Conservation (phyloP, 2,329 filamentous ascomycete species). For the Xylaria sp. region DNA sequence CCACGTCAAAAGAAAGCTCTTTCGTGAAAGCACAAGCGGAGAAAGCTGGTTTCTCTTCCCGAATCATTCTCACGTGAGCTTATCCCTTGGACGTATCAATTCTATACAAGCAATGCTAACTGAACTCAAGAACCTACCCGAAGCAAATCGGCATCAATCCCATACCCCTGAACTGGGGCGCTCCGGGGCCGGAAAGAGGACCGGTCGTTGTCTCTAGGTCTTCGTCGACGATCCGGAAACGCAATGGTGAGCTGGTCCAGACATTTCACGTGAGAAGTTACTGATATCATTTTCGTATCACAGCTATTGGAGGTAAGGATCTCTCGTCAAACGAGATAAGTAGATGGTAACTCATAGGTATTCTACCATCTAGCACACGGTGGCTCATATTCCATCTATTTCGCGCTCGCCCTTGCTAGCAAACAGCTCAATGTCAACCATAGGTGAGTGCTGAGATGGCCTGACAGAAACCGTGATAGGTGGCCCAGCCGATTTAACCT, state of each 20-base stretch:
- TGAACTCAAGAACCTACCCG: slow-evolving; percentile 75
- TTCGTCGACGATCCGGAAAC: slow-evolving; percentile 77
- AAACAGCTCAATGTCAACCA: slow-evolving; percentile 88
- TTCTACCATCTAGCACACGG: slow-evolving; percentile 60
- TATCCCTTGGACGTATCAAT: background rate
- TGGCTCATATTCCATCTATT: slow-evolving; percentile 95
- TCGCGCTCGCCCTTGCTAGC: slow-evolving; percentile 90
- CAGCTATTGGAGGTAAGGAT: slow-evolving; percentile 67
- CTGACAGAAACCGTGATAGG: background rate
- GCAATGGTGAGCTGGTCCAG: slow-evolving; percentile 71
- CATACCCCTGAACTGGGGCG: slow-evolving; percentile 88
- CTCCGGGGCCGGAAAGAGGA: slow-evolving; percentile 78
- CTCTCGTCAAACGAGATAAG: slow-evolving; percentile 7
- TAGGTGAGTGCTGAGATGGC: slow-evolving; percentile 55
- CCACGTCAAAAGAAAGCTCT: slow-evolving; percentile 40
- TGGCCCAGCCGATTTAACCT: slow-evolving; percentile 24
- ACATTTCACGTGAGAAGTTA: slow-evolving; percentile 17
- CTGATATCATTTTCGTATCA: slow-evolving; percentile 34
- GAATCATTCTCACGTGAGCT: slow-evolving; percentile 64
- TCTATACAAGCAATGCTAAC: slow-evolving; percentile 29
- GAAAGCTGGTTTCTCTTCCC: slow-evolving; percentile 61
- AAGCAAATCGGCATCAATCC: slow-evolving; percentile 94
- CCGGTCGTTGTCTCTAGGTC: slow-evolving; percentile 88
- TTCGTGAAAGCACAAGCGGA: slow-evolving; percentile 46
- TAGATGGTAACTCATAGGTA: slow-evolving; percentile 20